Evolutionary conservation across 108 stramenopile genomes (phyloP).

Genomic region (Ochromonas danica): DNA sequence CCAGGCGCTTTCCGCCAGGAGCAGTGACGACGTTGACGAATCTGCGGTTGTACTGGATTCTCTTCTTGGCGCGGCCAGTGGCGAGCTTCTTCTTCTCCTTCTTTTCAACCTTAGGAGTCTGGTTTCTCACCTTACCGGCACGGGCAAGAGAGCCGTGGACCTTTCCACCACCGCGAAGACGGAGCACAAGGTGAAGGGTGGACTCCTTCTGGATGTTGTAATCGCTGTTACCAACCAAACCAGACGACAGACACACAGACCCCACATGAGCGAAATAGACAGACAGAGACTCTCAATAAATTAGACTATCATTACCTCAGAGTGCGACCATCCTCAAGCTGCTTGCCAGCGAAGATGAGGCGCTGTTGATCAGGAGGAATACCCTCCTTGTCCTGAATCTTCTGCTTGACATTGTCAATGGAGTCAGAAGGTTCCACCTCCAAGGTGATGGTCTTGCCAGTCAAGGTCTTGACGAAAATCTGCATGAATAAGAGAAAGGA

Average conservation of each 20-base stretch:
- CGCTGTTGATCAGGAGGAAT: constrained; percentile 94
- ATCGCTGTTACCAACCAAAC: constrained; percentile 56
- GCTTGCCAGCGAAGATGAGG: constrained; percentile 95
- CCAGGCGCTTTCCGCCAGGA: constrained; percentile 93
- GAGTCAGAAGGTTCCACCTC: constrained; percentile 98
- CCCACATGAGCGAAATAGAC: not conserved
- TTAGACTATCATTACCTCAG: constrained; percentile 39
- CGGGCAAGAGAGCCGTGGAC: constrained; percentile 99
- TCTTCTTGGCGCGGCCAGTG: constrained; percentile 98
- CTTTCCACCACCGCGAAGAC: constrained; percentile 87
- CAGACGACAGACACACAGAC: not conserved
- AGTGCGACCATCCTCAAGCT: constrained; percentile 90
- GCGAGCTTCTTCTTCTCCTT: constrained; percentile 89
- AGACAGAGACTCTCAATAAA: not conserved
- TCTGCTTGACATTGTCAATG: constrained; percentile 87
- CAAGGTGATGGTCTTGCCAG: constrained; percentile 95
- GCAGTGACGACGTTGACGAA: constrained; percentile 97
- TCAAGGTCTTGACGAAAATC: constrained; percentile 87
- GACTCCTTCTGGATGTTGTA: constrained; percentile 98
- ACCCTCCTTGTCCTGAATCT: constrained; percentile 94
- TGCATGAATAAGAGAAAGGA: constrained; percentile 20
- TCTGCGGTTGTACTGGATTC: constrained; percentile 98
- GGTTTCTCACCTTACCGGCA: constrained; percentile 99
- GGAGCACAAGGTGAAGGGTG: constrained; percentile 84
- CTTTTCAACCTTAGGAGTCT: constrained; percentile 96